These are phyloP conservation scores for Mucor lusitanicus DNA, from an alignment of 371 early-diverging fungal species.

Conservation along the genomic window DNA sequence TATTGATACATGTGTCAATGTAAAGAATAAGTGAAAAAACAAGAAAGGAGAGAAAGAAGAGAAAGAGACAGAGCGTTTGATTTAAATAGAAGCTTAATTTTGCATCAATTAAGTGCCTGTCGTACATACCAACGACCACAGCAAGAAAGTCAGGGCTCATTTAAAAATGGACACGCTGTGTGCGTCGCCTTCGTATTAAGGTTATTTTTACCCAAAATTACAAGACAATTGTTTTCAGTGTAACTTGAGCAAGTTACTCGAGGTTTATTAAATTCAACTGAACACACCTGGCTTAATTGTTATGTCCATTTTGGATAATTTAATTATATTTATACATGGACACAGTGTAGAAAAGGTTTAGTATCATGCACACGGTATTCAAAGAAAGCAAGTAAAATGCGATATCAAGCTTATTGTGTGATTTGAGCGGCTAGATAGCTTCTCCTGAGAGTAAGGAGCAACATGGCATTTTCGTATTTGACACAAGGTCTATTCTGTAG, in stretches of 20 bases:
- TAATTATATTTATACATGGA: background rate
- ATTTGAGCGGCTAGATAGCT: no score
- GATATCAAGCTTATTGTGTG: background rate
- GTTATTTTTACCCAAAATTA: slow-evolving; percentile 1
- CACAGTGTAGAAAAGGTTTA: background rate
- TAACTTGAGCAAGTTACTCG: slow-evolving; percentile 11
- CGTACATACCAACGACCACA: background rate
- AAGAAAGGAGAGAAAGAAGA: slow-evolving; percentile 5
- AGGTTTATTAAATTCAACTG: slow-evolving; percentile 1
- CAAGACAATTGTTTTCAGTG: slow-evolving; percentile 2
- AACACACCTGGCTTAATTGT: background rate
- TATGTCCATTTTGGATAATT: background rate
- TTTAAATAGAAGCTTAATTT: slow-evolving; percentile 14
- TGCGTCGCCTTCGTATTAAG: background rate
- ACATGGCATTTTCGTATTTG: no score
- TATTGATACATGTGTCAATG: slow-evolving; percentile 16
- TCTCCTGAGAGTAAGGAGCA: no score
- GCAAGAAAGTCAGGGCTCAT: slow-evolving; percentile 4
- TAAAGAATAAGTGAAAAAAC: background rate
- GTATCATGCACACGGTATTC: background rate
- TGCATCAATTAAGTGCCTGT: slow-evolving; percentile 5
- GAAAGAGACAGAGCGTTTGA: background rate
- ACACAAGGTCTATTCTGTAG: no score
- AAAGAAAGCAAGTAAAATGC: background rate
- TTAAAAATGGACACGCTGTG: background rate